Evolutionary conservation across 768 basidiomycete genomes (phyloP), one percentile per base, ranked within the genome.

Genomic region (Lactifluus piperatus): DNA sequence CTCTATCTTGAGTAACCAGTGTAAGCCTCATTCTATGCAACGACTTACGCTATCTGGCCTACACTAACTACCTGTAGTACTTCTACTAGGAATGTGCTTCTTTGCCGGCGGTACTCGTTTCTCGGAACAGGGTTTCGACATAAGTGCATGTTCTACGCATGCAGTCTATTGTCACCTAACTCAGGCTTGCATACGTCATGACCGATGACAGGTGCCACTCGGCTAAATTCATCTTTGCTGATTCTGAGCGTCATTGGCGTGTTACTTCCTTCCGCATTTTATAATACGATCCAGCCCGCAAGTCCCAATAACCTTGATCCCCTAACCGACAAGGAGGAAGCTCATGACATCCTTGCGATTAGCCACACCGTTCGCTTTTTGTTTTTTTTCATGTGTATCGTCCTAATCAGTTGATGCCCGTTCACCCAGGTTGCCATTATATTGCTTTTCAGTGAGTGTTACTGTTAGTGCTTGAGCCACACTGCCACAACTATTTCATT

Each of bases 51-150:
- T 13, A 29, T 24, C 54, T 44, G 16, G 37, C 37, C 53, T n/a
- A 29, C 46, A 65, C 63, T 59, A 22, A 58, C 11, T 24, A 43
- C 52, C 51, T 22, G 16, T 51, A 88, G 86, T 91, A 34, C 77
- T 94, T 51, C 83, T 93, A 18, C 77, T 92, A 30, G 91, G 91
- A 50, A 91, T 93, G 91, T 91, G 90, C 67, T 92, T 92, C 73
- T 91, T 92, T 64, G 88, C 86, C 22, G 90, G 89, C 56, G 90
- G 90, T 20, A 72, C 83, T 51, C 80, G 80, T 64, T 91, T 82
- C 67, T 86, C 85, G 20, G 85, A 91, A 64, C 90, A 91, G 72
- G 88, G 84, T 1, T 88, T 91, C 66, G 83, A 84, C 49, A 72
- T 79, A 41, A 84, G 88, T 88, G 63, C 67, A 86, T 75, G 50